phyloP scores from a whole-genome alignment of 139 green algal genomes.

The Picochlorum sp. region DNA sequence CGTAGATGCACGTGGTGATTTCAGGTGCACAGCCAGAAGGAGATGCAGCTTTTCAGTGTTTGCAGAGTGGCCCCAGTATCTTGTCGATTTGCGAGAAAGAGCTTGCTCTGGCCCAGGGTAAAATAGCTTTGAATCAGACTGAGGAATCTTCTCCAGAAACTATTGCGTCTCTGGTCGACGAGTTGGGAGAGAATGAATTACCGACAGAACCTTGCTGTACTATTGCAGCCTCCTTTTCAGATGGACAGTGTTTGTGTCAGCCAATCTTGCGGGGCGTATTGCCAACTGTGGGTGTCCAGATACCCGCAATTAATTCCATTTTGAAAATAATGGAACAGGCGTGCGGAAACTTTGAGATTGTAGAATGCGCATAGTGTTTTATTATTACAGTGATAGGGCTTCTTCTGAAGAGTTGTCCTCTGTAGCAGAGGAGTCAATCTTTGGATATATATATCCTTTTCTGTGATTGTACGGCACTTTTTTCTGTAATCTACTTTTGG shows the following conservation, averaged over 20 bases:
- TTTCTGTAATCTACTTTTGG: too few species aligned
- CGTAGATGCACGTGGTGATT: too few species aligned
- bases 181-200: background rate
- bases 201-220: background rate
- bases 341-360: background rate
- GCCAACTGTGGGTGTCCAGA: background rate
- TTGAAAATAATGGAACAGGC: background rate
- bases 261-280: background rate
- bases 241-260: background rate
- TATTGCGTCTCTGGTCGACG: background rate
- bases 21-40: too few species aligned
- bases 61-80: too few species aligned
- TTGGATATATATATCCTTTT: too few species aligned
- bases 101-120: too few species aligned
- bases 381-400: slow-evolving; percentile 1
- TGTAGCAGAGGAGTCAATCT: too few species aligned
- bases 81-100: too few species aligned
- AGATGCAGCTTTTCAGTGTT: too few species aligned
- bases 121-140: too few species aligned
- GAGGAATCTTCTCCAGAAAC: background rate
- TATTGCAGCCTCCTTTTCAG: background rate
- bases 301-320: background rate
- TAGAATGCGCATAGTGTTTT: background rate
- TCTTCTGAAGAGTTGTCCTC: background rate
- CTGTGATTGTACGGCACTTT: too few species aligned